phyloP scores from a whole-genome alignment of 306 rosid genomes.

The Betula pendula region DNA sequence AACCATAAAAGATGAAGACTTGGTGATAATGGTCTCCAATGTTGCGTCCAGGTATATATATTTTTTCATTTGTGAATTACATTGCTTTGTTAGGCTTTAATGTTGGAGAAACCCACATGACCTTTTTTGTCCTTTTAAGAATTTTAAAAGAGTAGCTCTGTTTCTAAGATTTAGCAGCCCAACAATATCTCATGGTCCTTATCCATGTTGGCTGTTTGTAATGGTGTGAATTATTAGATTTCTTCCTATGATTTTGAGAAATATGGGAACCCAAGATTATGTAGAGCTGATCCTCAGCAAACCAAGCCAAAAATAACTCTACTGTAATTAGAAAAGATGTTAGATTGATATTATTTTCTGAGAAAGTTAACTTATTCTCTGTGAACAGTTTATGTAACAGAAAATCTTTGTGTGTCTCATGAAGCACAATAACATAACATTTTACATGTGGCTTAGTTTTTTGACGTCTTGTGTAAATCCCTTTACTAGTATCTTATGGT shows the following conservation, averaged over 20 bases:
- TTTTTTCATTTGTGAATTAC: conserved; percentile 6
- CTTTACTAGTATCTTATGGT: not conserved
- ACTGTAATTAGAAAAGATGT: not conserved
- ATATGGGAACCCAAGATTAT: not conserved
- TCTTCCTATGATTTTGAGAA: no score
- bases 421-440: not conserved
- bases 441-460: not conserved
- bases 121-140: not conserved
- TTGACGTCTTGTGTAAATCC: not conserved
- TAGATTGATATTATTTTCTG: not conserved
- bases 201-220: not conserved
- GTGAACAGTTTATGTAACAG: not conserved
- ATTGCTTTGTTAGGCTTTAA: not conserved
- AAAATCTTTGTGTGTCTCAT: not conserved
- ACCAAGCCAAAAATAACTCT: not conserved
- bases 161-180: not conserved
- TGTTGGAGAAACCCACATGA: conserved; percentile 6
- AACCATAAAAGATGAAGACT: conserved; percentile 87
- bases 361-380: not conserved
- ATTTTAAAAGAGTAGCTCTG: no score
- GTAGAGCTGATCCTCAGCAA: not conserved
- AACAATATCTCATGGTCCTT: not conserved
- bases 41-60: conserved; percentile 53
- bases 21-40: conserved; percentile 78
- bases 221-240: no score